phyloP scores from a whole-genome alignment of 192 early-diverging fungal species.

The Polychytrium aggregatum region DNA sequence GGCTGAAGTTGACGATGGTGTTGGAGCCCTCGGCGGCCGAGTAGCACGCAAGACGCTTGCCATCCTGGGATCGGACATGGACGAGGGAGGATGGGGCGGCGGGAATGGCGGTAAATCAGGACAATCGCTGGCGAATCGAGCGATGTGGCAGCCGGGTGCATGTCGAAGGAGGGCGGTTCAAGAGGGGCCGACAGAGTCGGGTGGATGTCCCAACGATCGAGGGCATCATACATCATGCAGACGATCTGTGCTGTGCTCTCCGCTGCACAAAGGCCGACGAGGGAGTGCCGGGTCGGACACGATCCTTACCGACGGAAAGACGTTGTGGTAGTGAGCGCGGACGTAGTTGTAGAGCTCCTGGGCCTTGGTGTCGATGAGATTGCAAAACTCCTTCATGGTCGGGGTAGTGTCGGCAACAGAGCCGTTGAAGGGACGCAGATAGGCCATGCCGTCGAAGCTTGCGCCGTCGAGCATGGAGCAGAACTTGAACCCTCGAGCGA shows the following conservation, averaged over 20 bases:
- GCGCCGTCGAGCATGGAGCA: constrained; percentile 27
- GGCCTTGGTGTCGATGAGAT: constrained; percentile 23
- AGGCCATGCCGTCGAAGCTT: constrained; percentile 16
- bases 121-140: too few species aligned
- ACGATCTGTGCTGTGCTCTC: too few species aligned
- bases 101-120: too few species aligned
- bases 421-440: constrained; percentile 13
- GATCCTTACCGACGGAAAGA: too few species aligned
- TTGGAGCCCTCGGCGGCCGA: constrained; percentile 26
- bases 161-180: too few species aligned
- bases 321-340: too few species aligned
- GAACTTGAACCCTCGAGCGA: constrained; percentile 17
- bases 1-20: constrained; percentile 15
- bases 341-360: neutral
- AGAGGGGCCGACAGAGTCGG: neutral
- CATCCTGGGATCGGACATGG: constrained; percentile 8
- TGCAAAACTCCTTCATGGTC: constrained; percentile 8
- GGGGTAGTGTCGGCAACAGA: constrained; percentile 13
- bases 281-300: too few species aligned
- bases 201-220: neutral
- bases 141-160: too few species aligned
- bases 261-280: too few species aligned
- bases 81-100: too few species aligned
- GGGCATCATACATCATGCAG: too few species aligned
- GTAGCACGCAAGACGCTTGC: constrained; percentile 28